Conservation (phyloP, 352 stramenopile genomes). For the Phytopythium vexans region DNA sequence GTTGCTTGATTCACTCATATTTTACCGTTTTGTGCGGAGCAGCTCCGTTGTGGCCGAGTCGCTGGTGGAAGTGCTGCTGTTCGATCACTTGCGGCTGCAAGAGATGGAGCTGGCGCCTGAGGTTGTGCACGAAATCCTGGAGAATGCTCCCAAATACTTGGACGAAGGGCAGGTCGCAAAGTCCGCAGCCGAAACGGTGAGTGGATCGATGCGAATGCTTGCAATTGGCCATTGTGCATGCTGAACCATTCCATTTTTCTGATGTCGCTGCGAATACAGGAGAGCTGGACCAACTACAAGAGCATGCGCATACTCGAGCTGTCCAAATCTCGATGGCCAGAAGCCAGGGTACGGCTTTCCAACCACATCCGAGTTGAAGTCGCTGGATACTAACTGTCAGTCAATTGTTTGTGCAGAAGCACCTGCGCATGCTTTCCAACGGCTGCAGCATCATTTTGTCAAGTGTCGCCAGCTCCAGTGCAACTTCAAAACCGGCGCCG, state of each 20-base stretch:
- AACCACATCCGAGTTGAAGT: not conserved
- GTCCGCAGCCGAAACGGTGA: slow-evolving; percentile 36
- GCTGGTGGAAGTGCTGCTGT: slow-evolving; percentile 66
- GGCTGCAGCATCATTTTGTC: slow-evolving; percentile 75
- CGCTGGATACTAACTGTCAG: slow-evolving; percentile 3
- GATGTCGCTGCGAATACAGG: slow-evolving; percentile 14
- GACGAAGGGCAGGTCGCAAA: slow-evolving; percentile 49
- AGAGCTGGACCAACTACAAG: slow-evolving; percentile 68
- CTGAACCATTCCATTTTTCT: not conserved
- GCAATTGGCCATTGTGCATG: not conserved
- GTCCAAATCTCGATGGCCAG: slow-evolving; percentile 64
- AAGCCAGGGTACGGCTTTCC: slow-evolving; percentile 38
- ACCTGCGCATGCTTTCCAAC: slow-evolving; percentile 65
- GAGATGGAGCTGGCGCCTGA: slow-evolving; percentile 67
- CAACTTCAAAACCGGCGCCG: no score
- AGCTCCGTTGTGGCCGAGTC: slow-evolving; percentile 61
- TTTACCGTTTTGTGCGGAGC: not conserved
- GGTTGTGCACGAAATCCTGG: slow-evolving; percentile 52
- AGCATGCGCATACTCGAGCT: slow-evolving; percentile 61
- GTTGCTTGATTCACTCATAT: no score
- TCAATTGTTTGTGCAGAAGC: slow-evolving; percentile 23
- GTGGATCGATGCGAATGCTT: not conserved
- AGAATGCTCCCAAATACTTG: slow-evolving; percentile 50
- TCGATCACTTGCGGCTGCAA: slow-evolving; percentile 70
- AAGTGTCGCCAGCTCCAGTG: slow-evolving; percentile 4